Percentiles rank a stretch among this genome's conserved stretches.
These are phyloP conservation scores for Ogataea hybrid DNA, from an alignment of 1,139 yeast species.

Conservation along the genomic window DNA sequence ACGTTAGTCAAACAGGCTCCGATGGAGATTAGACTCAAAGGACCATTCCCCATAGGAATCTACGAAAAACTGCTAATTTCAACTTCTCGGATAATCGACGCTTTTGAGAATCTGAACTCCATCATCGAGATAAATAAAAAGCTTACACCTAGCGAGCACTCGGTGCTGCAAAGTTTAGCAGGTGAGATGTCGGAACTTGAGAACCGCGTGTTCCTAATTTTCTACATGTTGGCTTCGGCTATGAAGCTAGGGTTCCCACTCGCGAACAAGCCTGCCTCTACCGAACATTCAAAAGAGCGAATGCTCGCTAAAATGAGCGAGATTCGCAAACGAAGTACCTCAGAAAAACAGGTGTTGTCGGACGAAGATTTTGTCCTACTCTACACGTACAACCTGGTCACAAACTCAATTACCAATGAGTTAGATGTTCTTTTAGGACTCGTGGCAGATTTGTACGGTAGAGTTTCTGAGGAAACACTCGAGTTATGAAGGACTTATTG, in stretches of 20 bases:
- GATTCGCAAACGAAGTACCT: slow-evolving; percentile 38
- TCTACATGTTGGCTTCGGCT: slow-evolving; percentile 78
- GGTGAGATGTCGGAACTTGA: slow-evolving; percentile 67
- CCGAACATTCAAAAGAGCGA: slow-evolving; percentile 72
- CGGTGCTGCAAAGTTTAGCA: slow-evolving; percentile 53
- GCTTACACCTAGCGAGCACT: slow-evolving; percentile 52
- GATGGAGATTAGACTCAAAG: slow-evolving; percentile 70
- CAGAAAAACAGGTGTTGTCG: slow-evolving; percentile 35
- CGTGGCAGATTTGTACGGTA: slow-evolving; percentile 61
- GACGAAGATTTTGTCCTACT: slow-evolving; percentile 73
- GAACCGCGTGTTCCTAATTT: slow-evolving; percentile 66
- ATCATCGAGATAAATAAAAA: slow-evolving; percentile 62
- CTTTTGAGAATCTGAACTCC: slow-evolving; percentile 68
- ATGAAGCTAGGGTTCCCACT: slow-evolving; percentile 72
- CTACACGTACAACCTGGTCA: slow-evolving; percentile 72
- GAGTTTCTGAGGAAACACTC: slow-evolving; percentile 30
- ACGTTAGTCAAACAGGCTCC: slow-evolving; percentile 69
- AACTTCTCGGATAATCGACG: slow-evolving; percentile 69
- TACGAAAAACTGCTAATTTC: slow-evolving; percentile 51
- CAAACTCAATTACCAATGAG: slow-evolving; percentile 64
- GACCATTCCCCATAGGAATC: slow-evolving; percentile 57
- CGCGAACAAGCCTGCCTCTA: slow-evolving; percentile 75
- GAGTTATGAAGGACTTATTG: slow-evolving; percentile 17
- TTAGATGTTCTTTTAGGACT: slow-evolving; percentile 54
- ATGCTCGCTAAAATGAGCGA: slow-evolving; percentile 62